Evolutionary conservation across 768 basidiomycete species (phyloP).

Genomic region (Amanita subjunquillea): DNA sequence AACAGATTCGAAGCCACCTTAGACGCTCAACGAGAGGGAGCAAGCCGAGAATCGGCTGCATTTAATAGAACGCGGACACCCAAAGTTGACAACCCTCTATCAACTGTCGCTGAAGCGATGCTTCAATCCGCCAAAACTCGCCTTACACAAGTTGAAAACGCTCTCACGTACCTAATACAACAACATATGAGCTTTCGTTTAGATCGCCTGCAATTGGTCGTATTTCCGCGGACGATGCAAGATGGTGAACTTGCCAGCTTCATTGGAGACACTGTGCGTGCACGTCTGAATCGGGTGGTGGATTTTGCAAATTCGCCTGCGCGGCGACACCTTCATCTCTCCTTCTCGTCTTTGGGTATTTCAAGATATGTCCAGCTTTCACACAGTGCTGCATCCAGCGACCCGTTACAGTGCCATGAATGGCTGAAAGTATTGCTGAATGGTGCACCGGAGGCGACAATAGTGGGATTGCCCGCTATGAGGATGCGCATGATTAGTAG

Average conservation of each 20-base stretch:
- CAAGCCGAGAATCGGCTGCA: conserved; percentile 67
- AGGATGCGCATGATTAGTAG: conserved; percentile 72
- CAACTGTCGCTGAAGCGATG: conserved; percentile 82
- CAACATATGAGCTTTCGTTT: conserved; percentile 71
- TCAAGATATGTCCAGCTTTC: conserved; percentile 61
- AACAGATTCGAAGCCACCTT: conserved; percentile 70
- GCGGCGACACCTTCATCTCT: conserved; percentile 56
- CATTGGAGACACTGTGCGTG: conserved; percentile 55
- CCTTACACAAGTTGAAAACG: conserved; percentile 57
- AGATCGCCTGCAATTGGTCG: conserved; percentile 50
- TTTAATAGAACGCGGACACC: conserved; percentile 66
- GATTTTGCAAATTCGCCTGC: conserved; percentile 37
- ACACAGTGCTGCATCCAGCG: conserved; percentile 28
- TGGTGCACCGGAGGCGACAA: conserved; percentile 57
- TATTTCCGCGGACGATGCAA: conserved; percentile 73
- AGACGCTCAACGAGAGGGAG: conserved; percentile 63
- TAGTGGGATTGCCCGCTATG: conserved; percentile 78
- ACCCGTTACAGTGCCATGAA: conserved; percentile 27
- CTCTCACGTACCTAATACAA: conserved; percentile 48
- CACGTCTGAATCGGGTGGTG: conserved; percentile 56
- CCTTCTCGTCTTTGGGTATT: conserved; percentile 69
- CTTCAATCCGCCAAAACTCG: conserved; percentile 61
- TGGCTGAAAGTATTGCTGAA: conserved; percentile 58
- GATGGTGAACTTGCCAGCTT: conserved; percentile 76
- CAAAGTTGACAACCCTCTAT: conserved; percentile 71